These are phyloP conservation scores for Lanmaoa rubissima DNA, from an alignment of 768 basidiomycete species.

Conservation along the genomic window DNA sequence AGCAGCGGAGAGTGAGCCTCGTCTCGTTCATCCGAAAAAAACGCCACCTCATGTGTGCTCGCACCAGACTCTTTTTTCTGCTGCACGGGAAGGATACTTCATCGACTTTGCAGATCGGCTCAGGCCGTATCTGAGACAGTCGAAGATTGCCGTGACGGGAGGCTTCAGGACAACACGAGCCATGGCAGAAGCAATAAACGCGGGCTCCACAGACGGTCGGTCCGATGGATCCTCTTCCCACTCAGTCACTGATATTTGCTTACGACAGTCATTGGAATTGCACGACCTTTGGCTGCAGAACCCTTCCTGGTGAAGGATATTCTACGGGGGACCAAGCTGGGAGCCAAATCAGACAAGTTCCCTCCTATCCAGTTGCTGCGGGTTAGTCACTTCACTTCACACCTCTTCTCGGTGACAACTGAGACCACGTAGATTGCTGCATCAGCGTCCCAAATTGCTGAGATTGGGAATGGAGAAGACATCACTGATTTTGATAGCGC, in stretches of 20 bases:
- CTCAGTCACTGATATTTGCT: background rate
- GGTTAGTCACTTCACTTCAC: slow-evolving; percentile 13
- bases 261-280: slow-evolving; percentile 29
- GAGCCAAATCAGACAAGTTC: slow-evolving; percentile 26
- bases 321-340: slow-evolving; percentile 22
- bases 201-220: slow-evolving; percentile 28
- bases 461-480: slow-evolving; percentile 35
- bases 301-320: slow-evolving; percentile 30
- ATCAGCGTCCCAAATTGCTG: slow-evolving; percentile 30
- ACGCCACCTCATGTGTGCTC: background rate
- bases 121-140: slow-evolving; percentile 22
- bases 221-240: background rate
- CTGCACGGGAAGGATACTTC: slow-evolving; percentile 30
- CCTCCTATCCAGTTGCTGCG: slow-evolving; percentile 39
- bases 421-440: slow-evolving; percentile 27
- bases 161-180: slow-evolving; percentile 30
- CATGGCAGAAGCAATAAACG: slow-evolving; percentile 29
- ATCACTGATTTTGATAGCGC: slow-evolving; percentile 31
- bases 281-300: slow-evolving; percentile 31
- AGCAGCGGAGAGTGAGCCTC: slow-evolving; percentile 9
- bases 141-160: slow-evolving; percentile 31
- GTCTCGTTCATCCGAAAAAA: background rate
- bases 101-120: slow-evolving; percentile 31
- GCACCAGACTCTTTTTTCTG: slow-evolving; percentile 11
- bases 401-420: background rate